phyloP scores from a whole-genome alignment of 805 yeast genomes.

The Barnettozyma wickerhamii region DNA sequence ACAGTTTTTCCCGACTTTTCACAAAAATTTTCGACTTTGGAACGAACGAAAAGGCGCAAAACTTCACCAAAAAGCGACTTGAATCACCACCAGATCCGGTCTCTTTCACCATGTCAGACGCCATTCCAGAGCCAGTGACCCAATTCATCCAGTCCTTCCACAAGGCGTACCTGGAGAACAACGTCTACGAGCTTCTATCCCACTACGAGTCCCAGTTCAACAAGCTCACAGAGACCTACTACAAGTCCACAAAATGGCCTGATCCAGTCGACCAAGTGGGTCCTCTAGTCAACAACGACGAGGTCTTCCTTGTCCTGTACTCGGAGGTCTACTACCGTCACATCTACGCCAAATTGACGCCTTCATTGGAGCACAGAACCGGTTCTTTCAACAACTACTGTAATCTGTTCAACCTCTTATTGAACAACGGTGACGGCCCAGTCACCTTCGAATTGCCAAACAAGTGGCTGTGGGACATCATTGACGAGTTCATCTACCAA shows the following conservation, averaged over 20 bases:
- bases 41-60: too few relatives aligned
- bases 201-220: conserved; percentile 43
- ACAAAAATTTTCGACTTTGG: neutral
- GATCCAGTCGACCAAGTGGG: conserved; percentile 38
- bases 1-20: neutral
- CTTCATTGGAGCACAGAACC: conserved; percentile 40
- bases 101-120: neutral
- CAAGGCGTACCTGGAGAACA: conserved; percentile 38
- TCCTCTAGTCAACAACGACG: conserved; percentile 40
- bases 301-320: conserved; percentile 40
- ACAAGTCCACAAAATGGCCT: conserved; percentile 41
- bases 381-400: conserved; percentile 47
- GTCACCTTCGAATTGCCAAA: conserved; percentile 42
- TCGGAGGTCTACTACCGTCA: conserved; percentile 49
- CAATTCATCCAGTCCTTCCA: conserved; percentile 40
- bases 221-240: conserved; percentile 41
- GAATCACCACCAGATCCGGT: too few relatives aligned
- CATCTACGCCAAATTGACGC: conserved; percentile 39
- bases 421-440: conserved; percentile 40
- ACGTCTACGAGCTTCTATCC: conserved; percentile 37
- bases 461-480: conserved; percentile 49
- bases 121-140: conserved; percentile 40
- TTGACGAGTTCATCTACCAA: conserved; percentile 50
- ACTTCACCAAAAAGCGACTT: too few relatives aligned
- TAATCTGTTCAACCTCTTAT: conserved; percentile 39